Evolutionary conservation across 441 rosid genomes (phyloP), one percentile per base, ranked within the genome.

Genomic region (Arabidopsis hybrid): DNA sequence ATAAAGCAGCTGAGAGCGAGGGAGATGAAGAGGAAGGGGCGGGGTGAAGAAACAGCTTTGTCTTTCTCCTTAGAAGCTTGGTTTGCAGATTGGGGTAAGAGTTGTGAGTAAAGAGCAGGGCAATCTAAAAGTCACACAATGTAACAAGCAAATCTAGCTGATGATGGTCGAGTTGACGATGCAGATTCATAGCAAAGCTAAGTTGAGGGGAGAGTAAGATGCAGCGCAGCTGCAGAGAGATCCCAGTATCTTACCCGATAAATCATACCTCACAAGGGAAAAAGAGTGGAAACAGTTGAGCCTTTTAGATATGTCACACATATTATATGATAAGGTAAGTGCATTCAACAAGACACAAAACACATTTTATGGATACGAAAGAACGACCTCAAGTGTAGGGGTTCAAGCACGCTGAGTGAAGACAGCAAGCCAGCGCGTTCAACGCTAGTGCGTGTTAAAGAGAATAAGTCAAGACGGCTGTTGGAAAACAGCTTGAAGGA

Each of bases 161-260:
- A 72, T 26, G 77, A 66, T 60, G 69, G 76, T 76, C 8, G 62
- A 58, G 40, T 36, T 65, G 73, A 72, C 45, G 72, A 64, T 65
- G 80, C 69, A 71, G 68, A 70, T 64, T 76, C 55, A 64, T 76
- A 67, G 53, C 69, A 71, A 85, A 80, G 85, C 88, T 82, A 83
- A 70, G 83, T 75, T 78, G 86, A 73, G 75, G 79, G 72, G 71
- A 81, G 84, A 82, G 86, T 85, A 51, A 79, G 88, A 84, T 72
- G 95, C 86, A 87, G 89, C 84, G 75, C 88, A 77, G 91, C 72
- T 82, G 88, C 82, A 79, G 85, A 78, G 85, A 69, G 79, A 75
- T 71, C 88, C 89, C 71, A 75, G 74, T 47, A 59, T 87, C 73
- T 80, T 77, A 75, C 87, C 84, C 66, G 76, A 80, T 55, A 76